These are phyloP conservation scores for Syncephalastrum contaminatum DNA, from an alignment of 371 early-diverging fungal genomes.

Conservation along the genomic window DNA sequence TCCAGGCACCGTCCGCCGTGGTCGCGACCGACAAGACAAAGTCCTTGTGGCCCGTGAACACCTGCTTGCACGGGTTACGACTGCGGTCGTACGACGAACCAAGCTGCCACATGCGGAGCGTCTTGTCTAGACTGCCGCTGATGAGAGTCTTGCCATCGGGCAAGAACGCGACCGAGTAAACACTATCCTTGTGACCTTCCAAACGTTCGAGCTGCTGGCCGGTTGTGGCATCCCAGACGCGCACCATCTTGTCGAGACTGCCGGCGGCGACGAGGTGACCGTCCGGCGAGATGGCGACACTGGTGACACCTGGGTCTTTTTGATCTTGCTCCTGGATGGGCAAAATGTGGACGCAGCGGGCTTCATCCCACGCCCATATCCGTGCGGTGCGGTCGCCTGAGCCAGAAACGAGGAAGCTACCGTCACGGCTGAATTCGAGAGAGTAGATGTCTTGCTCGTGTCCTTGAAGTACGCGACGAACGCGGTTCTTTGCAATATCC, in stretches of 20 bases:
- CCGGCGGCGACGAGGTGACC: constrained; percentile 78
- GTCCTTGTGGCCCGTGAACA: constrained; percentile 78
- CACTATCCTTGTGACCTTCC: constrained; percentile 95
- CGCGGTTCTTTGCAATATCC: constrained; percentile 69
- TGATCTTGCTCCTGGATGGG: constrained; percentile 73
- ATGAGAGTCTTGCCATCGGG: constrained; percentile 90
- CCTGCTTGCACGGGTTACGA: constrained; percentile 48
- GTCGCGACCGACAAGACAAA: constrained; percentile 96
- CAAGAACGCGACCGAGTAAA: constrained; percentile 94
- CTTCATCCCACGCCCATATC: constrained; percentile 84
- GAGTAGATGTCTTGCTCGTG: constrained; percentile 97
- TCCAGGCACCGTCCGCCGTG: constrained; percentile 88
- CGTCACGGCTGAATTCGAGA: constrained; percentile 93
- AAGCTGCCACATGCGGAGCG: constrained; percentile 91
- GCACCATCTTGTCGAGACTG: constrained; percentile 87
- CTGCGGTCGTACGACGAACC: constrained; percentile 24
- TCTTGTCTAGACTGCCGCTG: constrained; percentile 93
- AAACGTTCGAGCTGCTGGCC: constrained; percentile 84
- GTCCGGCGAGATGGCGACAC: constrained; percentile 87
- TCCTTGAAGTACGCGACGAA: constrained; percentile 72
- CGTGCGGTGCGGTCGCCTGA: constrained; percentile 91
- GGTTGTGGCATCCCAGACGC: constrained; percentile 86
- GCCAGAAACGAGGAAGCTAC: constrained; percentile 87
- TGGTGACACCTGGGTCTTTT: constrained; percentile 93
- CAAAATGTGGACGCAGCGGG: constrained; percentile 68